Percentiles rank a stretch among this genome's conserved stretches.
phyloP scores from a whole-genome alignment of 2,329 filamentous ascomycete species.

The Phialophora chinensis region DNA sequence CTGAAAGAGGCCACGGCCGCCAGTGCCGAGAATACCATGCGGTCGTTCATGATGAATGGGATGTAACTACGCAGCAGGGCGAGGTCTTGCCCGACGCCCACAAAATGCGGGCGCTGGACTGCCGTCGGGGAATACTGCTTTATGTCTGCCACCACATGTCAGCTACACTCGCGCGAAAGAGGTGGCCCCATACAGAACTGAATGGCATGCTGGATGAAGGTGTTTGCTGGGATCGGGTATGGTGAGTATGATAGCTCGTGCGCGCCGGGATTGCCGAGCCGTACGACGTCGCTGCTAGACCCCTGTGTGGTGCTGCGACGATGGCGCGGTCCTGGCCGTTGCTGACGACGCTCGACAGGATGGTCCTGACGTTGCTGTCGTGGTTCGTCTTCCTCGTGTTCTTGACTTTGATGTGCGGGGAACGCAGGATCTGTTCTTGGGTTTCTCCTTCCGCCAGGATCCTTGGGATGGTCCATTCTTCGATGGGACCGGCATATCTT shows the following conservation, averaged over 20 bases:
- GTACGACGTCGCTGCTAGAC: not conserved
- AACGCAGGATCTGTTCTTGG: constrained; percentile 5
- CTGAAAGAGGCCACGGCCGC: constrained; percentile 22
- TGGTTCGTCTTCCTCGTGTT: constrained; percentile 10
- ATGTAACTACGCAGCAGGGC: constrained; percentile 25
- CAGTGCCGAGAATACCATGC: constrained; percentile 26
- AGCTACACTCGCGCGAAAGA: not conserved
- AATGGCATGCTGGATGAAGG: constrained; percentile 21
- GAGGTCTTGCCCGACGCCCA: constrained; percentile 24
- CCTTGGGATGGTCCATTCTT: constrained; percentile 6
- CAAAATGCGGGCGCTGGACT: constrained; percentile 24
- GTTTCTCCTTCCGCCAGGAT: not conserved
- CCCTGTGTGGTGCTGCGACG: constrained; percentile 10
- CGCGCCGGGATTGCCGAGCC: not conserved
- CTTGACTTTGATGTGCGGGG: not conserved
- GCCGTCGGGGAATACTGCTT: constrained; percentile 25
- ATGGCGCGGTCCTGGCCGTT: constrained; percentile 13
- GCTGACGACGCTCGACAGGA: not conserved
- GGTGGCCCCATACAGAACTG: constrained; percentile 18
- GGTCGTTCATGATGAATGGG: constrained; percentile 29
- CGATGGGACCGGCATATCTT: constrained; percentile 8
- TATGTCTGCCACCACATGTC: constrained; percentile 16
- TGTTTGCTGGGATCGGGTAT: constrained; percentile 11
- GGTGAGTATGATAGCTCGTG: constrained; percentile 6
- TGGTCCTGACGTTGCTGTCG: not conserved